These are phyloP conservation scores for Vachellia collinsii DNA, from an alignment of 306 rosid species.

Conservation along the genomic window DNA sequence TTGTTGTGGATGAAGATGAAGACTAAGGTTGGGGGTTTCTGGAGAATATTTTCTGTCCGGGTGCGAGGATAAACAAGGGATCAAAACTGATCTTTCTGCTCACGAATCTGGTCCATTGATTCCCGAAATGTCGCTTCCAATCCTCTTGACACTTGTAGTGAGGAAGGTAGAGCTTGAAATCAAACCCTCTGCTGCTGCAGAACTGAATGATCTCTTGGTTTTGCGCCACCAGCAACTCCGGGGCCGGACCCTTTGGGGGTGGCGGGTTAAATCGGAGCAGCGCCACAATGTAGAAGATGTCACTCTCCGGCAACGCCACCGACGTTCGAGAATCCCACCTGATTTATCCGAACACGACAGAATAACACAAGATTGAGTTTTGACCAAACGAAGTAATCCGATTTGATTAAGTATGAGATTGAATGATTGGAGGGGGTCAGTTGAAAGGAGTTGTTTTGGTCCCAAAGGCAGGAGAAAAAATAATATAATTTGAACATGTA, in stretches of 20 bases:
- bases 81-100: slow-evolving; percentile 66
- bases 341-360: slow-evolving; percentile 5
- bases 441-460: slow-evolving; percentile 40
- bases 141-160: slow-evolving; percentile 69
- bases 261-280: slow-evolving; percentile 72
- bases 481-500: not conserved
- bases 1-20: not conserved
- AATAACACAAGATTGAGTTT: not conserved
- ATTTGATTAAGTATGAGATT: not conserved
- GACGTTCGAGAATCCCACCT: slow-evolving; percentile 96
- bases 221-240: slow-evolving; percentile 59
- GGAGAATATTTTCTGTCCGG: slow-evolving; percentile 81
- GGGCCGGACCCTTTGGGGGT: slow-evolving; percentile 54
- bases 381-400: not conserved
- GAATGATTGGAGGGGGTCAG: slow-evolving; percentile 30
- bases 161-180: slow-evolving; percentile 87
- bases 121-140: slow-evolving; percentile 84
- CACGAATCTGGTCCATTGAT: slow-evolving; percentile 66
- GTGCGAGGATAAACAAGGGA: slow-evolving; percentile 86
- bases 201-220: slow-evolving; percentile 64
- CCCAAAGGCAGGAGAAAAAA: slow-evolving; percentile 13
- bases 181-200: slow-evolving; percentile 53
- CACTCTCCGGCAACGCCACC: slow-evolving; percentile 71
- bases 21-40: slow-evolving; percentile 47
- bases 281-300: slow-evolving; percentile 85